These are phyloP conservation scores for Ilyonectria destructans DNA, from an alignment of 2,329 filamentous ascomycete genomes.

Conservation along the genomic window DNA sequence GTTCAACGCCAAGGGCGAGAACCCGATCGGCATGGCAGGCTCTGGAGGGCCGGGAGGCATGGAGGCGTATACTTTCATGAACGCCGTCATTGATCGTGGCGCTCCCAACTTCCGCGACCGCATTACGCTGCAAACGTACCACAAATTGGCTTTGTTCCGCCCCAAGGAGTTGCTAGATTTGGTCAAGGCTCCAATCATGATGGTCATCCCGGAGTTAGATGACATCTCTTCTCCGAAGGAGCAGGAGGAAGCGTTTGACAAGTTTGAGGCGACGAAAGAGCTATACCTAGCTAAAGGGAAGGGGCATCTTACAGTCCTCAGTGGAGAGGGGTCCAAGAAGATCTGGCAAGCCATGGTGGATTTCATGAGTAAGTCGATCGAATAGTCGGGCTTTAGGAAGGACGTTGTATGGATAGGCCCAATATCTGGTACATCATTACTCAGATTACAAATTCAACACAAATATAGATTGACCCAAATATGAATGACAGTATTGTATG, in stretches of 20 bases:
- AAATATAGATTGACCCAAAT: too few species aligned
- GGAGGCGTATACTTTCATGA: slow-evolving; percentile 44
- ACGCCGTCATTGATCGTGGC: slow-evolving; percentile 30
- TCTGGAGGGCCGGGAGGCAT: slow-evolving; percentile 32
- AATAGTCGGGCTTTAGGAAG: too few species aligned
- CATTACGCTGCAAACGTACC: slow-evolving; percentile 49
- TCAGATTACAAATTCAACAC: too few species aligned
- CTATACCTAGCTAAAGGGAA: slow-evolving; percentile 6
- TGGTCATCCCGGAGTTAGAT: slow-evolving; percentile 50
- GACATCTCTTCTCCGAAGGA: slow-evolving; percentile 52
- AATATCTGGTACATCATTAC: too few species aligned
- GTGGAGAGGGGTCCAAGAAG: slow-evolving; percentile 3
- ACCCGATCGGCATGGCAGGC: slow-evolving; percentile 53
- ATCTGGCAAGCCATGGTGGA: not conserved
- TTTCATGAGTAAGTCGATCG: too few species aligned
- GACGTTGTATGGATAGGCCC: too few species aligned
- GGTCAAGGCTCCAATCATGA: slow-evolving; percentile 35
- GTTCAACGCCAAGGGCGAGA: slow-evolving; percentile 55
- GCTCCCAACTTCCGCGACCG: slow-evolving; percentile 44
- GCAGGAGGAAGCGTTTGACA: slow-evolving; percentile 30
- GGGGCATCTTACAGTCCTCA: slow-evolving; percentile 1
- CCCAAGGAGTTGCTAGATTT: slow-evolving; percentile 27
- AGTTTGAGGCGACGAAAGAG: not conserved
- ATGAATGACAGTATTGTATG: too few species aligned
- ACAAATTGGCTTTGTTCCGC: slow-evolving; percentile 45